A percentile compares a stretch with the other conserved stretches of the same genome.
Conservation (phyloP, 768 basidiomycete genomes). For the Scleroderma bovista region DNA sequence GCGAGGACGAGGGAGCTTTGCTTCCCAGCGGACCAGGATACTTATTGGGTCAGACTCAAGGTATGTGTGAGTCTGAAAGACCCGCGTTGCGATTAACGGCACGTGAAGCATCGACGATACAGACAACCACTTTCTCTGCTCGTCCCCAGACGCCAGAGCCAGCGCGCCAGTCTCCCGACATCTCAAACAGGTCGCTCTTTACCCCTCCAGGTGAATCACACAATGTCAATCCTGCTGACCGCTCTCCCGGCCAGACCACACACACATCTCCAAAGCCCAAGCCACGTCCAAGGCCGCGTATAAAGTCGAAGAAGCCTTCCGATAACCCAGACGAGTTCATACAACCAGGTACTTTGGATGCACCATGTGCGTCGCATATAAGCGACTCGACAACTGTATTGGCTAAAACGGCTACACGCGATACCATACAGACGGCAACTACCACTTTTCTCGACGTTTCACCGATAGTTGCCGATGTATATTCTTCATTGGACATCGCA, state of each 20-base stretch:
- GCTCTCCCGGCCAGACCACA: constrained; percentile 1
- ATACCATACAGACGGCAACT: constrained; percentile 17
- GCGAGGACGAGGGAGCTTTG: constrained; percentile 33
- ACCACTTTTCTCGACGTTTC: constrained; percentile 7
- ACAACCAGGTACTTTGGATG: not conserved
- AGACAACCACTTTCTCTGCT: constrained; percentile 13
- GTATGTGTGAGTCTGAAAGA: not conserved
- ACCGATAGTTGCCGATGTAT: constrained; percentile 11
- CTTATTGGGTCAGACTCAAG: not conserved
- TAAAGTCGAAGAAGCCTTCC: constrained; percentile 16
- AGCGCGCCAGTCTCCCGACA: constrained; percentile 2
- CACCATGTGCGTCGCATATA: constrained; percentile 13
- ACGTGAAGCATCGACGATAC: constrained; percentile 14
- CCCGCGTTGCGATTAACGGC: not conserved
- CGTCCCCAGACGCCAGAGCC: constrained; percentile 12
- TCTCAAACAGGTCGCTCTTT: constrained; percentile 19
- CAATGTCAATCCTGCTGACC: constrained; percentile 8
- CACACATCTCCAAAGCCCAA: constrained; percentile 8
- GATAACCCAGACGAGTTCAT: not conserved
- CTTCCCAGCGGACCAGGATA: not conserved
- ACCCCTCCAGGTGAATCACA: constrained; percentile 8
- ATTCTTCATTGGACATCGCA: constrained; percentile 39
- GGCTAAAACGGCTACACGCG: constrained; percentile 9
- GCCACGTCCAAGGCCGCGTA: constrained; percentile 30
- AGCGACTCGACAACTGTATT: constrained; percentile 10